Percentiles rank a stretch among this genome's conserved stretches.
Conservation (phyloP, 2,329 filamentous ascomycete species). For the Golovinomyces cichoracearum region DNA sequence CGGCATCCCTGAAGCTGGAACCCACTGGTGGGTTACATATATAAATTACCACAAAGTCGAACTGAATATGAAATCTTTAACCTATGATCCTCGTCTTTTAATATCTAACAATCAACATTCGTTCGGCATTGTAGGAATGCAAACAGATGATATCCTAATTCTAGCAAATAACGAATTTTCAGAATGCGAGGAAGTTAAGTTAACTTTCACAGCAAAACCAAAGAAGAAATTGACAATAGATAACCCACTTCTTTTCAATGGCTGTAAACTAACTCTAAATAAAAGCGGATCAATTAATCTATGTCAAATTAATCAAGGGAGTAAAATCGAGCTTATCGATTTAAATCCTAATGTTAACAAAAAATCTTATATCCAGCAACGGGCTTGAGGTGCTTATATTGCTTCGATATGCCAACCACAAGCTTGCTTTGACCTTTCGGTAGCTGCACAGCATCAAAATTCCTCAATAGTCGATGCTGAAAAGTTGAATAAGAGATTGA, state of each 20-base stretch:
- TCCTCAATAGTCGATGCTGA: not conserved
- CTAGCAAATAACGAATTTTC: not conserved
- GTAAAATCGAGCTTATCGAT: not conserved
- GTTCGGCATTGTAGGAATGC: conserved; percentile 2
- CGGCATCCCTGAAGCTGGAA: conserved; percentile 2
- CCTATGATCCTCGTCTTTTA: not conserved
- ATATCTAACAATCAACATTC: not conserved
- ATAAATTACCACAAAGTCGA: not conserved
- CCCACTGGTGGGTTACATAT: conserved; percentile 2
- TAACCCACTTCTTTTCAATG: not conserved
- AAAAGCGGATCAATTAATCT: not conserved
- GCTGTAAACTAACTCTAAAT: not conserved
- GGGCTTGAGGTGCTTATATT: not conserved
- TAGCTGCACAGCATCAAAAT: not conserved
- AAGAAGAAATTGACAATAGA: not conserved
- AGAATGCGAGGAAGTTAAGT: not conserved
- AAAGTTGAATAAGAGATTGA: not conserved
- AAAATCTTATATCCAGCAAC: not conserved
- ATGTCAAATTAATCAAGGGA: not conserved
- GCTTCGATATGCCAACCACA: not conserved
- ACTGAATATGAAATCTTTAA: not conserved
- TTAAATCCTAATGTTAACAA: not conserved
- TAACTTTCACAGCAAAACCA: not conserved
- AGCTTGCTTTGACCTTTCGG: not conserved
- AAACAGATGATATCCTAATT: conserved; percentile 2